These are phyloP conservation scores for Candida ipomoeae DNA, from an alignment of 805 yeast genomes.

Conservation along the genomic window DNA sequence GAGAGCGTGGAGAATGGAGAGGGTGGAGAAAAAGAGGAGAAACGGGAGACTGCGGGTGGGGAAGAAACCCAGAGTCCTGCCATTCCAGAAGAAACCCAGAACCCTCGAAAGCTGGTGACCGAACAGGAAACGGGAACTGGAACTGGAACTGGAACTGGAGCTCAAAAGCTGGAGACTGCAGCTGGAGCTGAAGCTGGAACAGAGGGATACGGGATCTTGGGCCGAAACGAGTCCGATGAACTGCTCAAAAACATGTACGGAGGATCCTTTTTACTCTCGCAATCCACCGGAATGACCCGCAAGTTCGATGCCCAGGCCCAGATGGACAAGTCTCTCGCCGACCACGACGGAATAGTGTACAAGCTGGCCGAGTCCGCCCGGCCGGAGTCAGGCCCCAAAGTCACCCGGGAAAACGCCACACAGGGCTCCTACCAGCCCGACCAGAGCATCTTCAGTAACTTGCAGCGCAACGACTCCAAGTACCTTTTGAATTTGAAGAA, in stretches of 20 bases:
- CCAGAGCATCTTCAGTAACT: slow-evolving; percentile 39
- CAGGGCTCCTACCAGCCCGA: slow-evolving; percentile 40
- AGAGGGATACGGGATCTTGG: slow-evolving; percentile 8
- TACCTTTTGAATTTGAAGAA: slow-evolving; percentile 25
- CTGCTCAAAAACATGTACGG: slow-evolving; percentile 34
- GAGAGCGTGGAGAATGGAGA: background rate
- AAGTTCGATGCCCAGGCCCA: slow-evolving; percentile 22
- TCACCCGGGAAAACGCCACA: slow-evolving; percentile 27
- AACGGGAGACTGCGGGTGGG: too few relatives aligned
- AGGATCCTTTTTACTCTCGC: slow-evolving; percentile 40
- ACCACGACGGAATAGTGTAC: slow-evolving; percentile 6
- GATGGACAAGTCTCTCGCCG: background rate
- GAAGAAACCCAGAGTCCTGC: too few relatives aligned
- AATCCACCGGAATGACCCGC: slow-evolving; percentile 39
- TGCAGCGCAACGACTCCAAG: slow-evolving; percentile 38
- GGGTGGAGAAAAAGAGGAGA: too few relatives aligned
- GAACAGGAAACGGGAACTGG: too few relatives aligned
- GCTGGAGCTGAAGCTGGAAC: background rate
- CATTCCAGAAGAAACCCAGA: too few relatives aligned
- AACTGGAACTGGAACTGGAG: background rate
- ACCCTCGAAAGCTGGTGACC: too few relatives aligned
- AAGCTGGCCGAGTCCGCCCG: slow-evolving; percentile 1
- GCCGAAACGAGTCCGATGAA: slow-evolving; percentile 25
- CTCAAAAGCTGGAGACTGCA: background rate
- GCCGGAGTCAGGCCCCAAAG: slow-evolving; percentile 26